phyloP scores from a whole-genome alignment of 345 rosid species.

The Salix caprea region DNA sequence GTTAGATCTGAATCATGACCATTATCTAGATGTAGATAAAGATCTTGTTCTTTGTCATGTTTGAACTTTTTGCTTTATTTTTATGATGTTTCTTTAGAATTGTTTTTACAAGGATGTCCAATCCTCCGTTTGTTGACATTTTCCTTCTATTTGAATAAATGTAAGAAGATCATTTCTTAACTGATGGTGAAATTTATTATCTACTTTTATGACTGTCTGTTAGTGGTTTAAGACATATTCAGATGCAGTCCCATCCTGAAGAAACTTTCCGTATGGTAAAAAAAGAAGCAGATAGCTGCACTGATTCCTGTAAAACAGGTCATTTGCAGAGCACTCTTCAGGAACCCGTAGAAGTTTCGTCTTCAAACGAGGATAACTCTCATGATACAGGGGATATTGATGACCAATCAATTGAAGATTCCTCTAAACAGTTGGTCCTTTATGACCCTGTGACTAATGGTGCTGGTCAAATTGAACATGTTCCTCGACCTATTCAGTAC shows the following conservation, averaged over 20 bases:
- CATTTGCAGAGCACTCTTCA: conserved; percentile 16
- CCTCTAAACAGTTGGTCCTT: conserved; percentile 56
- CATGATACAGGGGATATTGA: conserved; percentile 25
- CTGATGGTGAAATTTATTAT: background rate
- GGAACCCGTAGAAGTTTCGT: conserved; percentile 27
- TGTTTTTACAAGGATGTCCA: background rate
- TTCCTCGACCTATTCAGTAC: conserved; percentile 24
- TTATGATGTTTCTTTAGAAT: no score
- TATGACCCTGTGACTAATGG: conserved; percentile 49
- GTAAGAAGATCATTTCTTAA: background rate
- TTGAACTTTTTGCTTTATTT: no score
- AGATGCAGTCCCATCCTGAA: conserved; percentile 41
- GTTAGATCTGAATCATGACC: background rate
- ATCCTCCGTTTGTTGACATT: background rate
- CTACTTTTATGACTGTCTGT: background rate
- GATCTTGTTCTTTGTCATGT: no score
- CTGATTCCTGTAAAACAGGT: conserved; percentile 25
- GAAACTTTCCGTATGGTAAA: conserved; percentile 30
- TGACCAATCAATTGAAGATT: conserved; percentile 26
- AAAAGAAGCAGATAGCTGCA: conserved; percentile 34
- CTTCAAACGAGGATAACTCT: conserved; percentile 32
- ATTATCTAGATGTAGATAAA: background rate
- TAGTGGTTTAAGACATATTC: conserved; percentile 20
- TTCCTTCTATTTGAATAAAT: background rate
- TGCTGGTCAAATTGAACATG: conserved; percentile 26